Base-by-base conservation (phyloP, 2,329 filamentous ascomycete species). In the Sphaceloma murrayae region DNA sequence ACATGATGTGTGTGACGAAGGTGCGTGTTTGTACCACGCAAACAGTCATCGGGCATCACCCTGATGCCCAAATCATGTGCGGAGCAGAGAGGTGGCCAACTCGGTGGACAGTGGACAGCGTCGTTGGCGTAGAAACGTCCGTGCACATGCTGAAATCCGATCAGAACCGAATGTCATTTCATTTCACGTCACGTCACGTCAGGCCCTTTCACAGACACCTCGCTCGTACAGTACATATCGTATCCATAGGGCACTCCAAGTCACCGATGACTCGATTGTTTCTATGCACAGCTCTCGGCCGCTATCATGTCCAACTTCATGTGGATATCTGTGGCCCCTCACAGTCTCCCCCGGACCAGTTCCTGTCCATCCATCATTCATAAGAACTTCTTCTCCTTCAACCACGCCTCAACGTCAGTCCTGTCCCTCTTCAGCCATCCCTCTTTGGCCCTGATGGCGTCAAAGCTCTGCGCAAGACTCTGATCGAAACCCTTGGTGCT, bases 401-500 rank as follows among this genome's bases (percentile, higher is more conserved):
- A 66, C 81, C 82, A 88, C 44, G 62, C 56, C 60, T 76, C 72
- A n/a, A 94, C 83, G 62, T 94, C 85, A 19, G 76, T 72, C 32
- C 73, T 70, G 62, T 94, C 88, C 47, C 86, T 76, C 62, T 77
- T 67, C 46, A 93, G 61, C 85, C 85, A 94, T 48, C 78, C 75
- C 54, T 81, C 73, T 76, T 94, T 96, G 45, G 87, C 87, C 49
- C 77, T 76, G 56, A 95, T 82, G 3, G 80, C 73, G 62, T 96
- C 89, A 53, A 82, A 73, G 61, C 82, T 89, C 70, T 96, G 89
- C n/a, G 86, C 85, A 47, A 96, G 69, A 38, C 84, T 80, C 60
- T 88, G 80, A 58, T 94, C 85, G 57, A 86, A 96, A 32, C 86
- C 78, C 69, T 84, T 94, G 49, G 82, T 93, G 60, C 84, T 85